These are phyloP conservation scores for Cordyceps militaris DNA, from an alignment of 2,329 filamentous ascomycete species.

Conservation along the genomic window DNA sequence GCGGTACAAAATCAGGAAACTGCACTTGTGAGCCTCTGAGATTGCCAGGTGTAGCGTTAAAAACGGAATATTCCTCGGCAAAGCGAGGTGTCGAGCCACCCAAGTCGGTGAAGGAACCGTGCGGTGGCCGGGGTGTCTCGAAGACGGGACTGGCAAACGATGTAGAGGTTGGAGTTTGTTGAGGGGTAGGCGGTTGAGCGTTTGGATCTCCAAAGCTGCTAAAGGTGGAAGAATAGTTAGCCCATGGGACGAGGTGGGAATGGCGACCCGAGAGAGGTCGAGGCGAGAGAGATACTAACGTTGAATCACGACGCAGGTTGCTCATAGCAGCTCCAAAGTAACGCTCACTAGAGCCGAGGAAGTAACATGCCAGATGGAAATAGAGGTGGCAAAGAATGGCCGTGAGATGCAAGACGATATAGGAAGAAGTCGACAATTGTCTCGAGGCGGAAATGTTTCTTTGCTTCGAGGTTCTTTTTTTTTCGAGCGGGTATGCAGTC, in stretches of 20 bases:
- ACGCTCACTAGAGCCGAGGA: slow-evolving; percentile 7
- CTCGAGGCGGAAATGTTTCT: slow-evolving; percentile 2
- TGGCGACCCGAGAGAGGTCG: neutral
- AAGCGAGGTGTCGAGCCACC: slow-evolving; percentile 54
- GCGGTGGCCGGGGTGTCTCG: slow-evolving; percentile 47
- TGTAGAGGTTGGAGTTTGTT: slow-evolving; percentile 48
- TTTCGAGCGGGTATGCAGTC: slow-evolving; percentile 11
- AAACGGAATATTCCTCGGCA: slow-evolving; percentile 59
- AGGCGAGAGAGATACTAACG: slow-evolving; percentile 26
- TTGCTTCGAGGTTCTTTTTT: slow-evolving; percentile 6
- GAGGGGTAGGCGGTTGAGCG: slow-evolving; percentile 53
- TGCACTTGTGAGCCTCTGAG: slow-evolving; percentile 37
- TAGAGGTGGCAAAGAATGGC: neutral
- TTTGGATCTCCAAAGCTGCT: slow-evolving; percentile 57
- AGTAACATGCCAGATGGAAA: slow-evolving; percentile 8
- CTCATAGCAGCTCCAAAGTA: slow-evolving; percentile 49
- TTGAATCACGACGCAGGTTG: slow-evolving; percentile 50
- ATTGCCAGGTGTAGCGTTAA: slow-evolving; percentile 57
- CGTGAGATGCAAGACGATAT: neutral
- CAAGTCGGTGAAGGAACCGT: slow-evolving; percentile 41
- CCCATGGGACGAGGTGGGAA: neutral
- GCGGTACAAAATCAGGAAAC: slow-evolving; percentile 39
- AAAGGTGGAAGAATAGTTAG: slow-evolving; percentile 28
- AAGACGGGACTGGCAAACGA: slow-evolving; percentile 49
- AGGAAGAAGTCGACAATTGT: neutral